phyloP scores from a whole-genome alignment of 192 early-diverging fungal species.

The Coemansia sp. region DNA sequence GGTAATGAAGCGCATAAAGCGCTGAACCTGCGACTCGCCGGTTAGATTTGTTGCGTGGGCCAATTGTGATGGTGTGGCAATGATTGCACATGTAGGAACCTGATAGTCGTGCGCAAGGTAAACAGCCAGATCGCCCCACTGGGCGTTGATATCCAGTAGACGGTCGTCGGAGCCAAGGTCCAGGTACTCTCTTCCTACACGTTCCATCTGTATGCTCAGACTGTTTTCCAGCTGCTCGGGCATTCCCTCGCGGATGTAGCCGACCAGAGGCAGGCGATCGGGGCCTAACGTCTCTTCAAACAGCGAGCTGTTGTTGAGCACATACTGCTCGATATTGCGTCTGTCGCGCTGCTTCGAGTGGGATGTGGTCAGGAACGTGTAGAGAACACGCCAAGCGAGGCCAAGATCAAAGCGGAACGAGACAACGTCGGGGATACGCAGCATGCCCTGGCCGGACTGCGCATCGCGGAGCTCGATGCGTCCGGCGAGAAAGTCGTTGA shows the following conservation, averaged over 20 bases:
- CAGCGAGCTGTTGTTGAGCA: conserved; percentile 42
- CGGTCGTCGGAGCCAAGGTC: conserved; percentile 50
- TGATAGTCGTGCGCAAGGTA: conserved; percentile 41
- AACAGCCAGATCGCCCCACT: conserved; percentile 55
- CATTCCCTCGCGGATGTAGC: conserved; percentile 47
- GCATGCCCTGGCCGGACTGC: conserved; percentile 47
- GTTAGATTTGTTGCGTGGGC: conserved; percentile 42
- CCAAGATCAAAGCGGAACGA: conserved; percentile 32
- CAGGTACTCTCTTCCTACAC: conserved; percentile 45
- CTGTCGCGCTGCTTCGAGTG: conserved; percentile 32
- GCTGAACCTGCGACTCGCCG: conserved; percentile 42
- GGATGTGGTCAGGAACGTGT: conserved; percentile 16
- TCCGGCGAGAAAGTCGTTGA: conserved; percentile 46
- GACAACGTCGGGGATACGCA: conserved; percentile 30
- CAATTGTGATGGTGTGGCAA: conserved; percentile 40
- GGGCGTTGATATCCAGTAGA: conserved; percentile 40
- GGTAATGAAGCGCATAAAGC: conserved; percentile 40
- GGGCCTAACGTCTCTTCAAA: conserved; percentile 48
- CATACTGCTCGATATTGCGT: conserved; percentile 24
- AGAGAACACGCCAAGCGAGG: conserved; percentile 30
- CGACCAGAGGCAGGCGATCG: conserved; percentile 46
- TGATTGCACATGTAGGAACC: conserved; percentile 37
- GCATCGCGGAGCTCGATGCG: conserved; percentile 53
- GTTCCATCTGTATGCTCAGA: conserved; percentile 36
- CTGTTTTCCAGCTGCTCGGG: conserved; percentile 31